Evolutionary conservation across 768 basidiomycete genomes (phyloP), one percentile per base, ranked within the genome.

Genomic region (Amanita jacksonii): DNA sequence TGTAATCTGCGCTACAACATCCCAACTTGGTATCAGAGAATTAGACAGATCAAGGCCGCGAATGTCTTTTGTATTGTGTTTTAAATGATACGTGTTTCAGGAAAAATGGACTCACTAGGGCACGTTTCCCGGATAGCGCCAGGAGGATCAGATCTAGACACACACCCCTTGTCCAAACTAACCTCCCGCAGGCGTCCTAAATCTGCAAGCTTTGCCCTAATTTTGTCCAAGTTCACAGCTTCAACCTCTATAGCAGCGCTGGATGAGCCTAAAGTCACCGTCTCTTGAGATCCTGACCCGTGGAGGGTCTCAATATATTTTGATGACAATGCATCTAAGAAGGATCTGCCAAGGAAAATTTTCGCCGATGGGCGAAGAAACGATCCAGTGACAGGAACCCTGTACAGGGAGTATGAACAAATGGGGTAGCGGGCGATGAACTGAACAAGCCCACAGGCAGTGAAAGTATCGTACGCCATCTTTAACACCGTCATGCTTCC

Each of bases 401-500:
- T 89, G 56, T 41, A 31, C 39, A 42, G 45, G 51, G 42, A 46
- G 40, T 55, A 49, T 41, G 46, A 49, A 49, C 47, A 38, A 35
- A 46, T 40, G 47, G 28, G 46, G 32, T 52, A 40, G 39, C 39
- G 48, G 36, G 43, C 42, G 48, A 33, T 37, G 39, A 30, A 38
- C 24, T 38, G 38, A 18, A 30, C 33, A 41, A 35, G 31, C 50
- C 77, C 62, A 90, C 88, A 73, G 66, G 65, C 85, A 88, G 35
- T 64, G 55, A 59, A 97, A 98, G 62, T 94, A 92, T 31, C 68
- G 71, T 49, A 69, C 74, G 37, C 79, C 83, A 51, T 88, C 79
- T 56, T 89, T 86, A 51, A 69, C 57, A 5, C 94, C 94, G 52
- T 85, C 77, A 58, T 97, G 92, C 59, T 85, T 93, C 20, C 94